Evolutionary conservation across 768 basidiomycete species (phyloP).

Genomic region (Tylopilus plumbeoviolaceoides): DNA sequence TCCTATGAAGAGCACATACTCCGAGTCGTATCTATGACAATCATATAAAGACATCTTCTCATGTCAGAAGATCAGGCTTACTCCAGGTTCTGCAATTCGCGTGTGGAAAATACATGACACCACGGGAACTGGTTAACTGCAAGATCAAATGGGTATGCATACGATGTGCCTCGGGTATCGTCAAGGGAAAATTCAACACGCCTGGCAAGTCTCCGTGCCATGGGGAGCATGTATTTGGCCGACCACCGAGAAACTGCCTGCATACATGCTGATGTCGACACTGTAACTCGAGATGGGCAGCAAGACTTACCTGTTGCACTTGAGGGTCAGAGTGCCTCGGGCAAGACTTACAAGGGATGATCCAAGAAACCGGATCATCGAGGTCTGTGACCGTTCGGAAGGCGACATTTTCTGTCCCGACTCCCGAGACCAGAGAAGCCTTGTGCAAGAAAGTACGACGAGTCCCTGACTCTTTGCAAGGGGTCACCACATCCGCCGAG

Average conservation of each 20-base stretch:
- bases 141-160: constrained; percentile 41
- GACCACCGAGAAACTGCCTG: constrained; percentile 30
- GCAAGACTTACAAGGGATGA: constrained; percentile 40
- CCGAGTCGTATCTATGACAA: constrained; percentile 30
- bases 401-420: constrained; percentile 21
- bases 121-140: constrained; percentile 37
- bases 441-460: constrained; percentile 38
- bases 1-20: no score
- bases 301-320: constrained; percentile 4
- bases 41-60: not conserved
- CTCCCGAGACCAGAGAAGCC: constrained; percentile 35
- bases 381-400: constrained; percentile 34
- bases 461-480: constrained; percentile 34
- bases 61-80: constrained; percentile 15
- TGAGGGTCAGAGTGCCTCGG: constrained; percentile 12
- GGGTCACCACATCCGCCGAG: constrained; percentile 15
- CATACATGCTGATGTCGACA: not conserved
- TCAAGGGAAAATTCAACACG: constrained; percentile 31
- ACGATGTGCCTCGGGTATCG: constrained; percentile 38
- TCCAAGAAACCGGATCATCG: constrained; percentile 36
- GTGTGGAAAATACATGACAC: constrained; percentile 35
- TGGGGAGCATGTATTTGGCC: constrained; percentile 32
- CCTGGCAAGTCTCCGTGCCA: constrained; percentile 33
- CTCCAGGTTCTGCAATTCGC: constrained; percentile 36
- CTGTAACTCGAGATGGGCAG: not conserved